phyloP scores from a whole-genome alignment of 2,329 filamentous ascomycete species.

The Aschersonia sp. region DNA sequence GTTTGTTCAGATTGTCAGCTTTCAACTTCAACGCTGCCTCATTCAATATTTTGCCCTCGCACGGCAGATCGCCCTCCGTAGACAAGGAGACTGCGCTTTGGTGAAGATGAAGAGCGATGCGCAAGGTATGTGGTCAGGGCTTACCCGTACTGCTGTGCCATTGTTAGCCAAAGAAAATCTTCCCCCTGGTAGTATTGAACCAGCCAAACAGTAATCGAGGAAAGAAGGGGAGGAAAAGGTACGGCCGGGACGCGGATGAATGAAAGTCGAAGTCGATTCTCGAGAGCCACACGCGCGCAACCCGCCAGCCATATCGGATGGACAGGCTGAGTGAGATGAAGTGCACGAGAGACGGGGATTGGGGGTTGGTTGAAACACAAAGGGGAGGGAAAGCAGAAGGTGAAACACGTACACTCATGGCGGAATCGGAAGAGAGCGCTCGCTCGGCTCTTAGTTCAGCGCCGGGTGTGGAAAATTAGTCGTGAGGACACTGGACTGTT shows the following conservation, averaged over 20 bases:
- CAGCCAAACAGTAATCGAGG: background rate
- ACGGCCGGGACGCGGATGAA: no score
- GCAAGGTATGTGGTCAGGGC: constrained; percentile 7
- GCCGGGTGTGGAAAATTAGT: background rate
- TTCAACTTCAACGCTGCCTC: no score
- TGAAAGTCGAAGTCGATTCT: no score
- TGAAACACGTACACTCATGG: constrained; percentile 15
- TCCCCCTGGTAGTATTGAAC: constrained; percentile 1
- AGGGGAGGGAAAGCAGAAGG: constrained; percentile 8
- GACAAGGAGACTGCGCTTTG: background rate
- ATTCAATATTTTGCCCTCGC: no score
- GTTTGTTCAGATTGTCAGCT: background rate
- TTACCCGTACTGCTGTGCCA: constrained; percentile 37
- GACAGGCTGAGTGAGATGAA: background rate
- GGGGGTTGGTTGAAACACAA: constrained; percentile 10
- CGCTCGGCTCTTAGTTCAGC: no score
- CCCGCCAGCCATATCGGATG: background rate
- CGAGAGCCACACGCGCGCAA: no score
- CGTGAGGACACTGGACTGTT: background rate
- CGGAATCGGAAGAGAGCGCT: constrained; percentile 4
- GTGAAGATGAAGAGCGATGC: background rate
- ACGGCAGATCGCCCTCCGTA: no score
- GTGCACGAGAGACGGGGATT: background rate
- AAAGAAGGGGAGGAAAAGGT: background rate
- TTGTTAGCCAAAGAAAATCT: constrained; percentile 12